Evolutionary conservation across 2,329 filamentous ascomycete species (phyloP), one percentile per base, ranked within the genome.

Genomic region (Fusarium fracticaudum): DNA sequence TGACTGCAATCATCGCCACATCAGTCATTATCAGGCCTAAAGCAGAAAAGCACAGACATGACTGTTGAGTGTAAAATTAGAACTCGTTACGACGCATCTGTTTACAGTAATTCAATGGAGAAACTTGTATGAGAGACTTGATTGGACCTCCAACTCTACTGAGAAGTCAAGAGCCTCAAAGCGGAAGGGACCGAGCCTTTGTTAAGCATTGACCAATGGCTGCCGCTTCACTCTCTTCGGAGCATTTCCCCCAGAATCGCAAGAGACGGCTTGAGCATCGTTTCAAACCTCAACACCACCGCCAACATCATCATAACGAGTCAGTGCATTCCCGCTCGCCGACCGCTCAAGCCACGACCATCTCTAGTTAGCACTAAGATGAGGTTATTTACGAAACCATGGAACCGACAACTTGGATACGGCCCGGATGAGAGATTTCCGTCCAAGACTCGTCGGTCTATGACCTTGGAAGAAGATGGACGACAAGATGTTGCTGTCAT

Each of bases 251-350:
- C 31, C n/a, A 55, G 51, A 43, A 41, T 45, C n/a, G 4, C n/a
- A 53, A 33, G 45, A 12, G 29, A 44, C 24, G 47, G 60, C 44
- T 51, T 11, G 22, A 35, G 33, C 61, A 53, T 51, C 33, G 31
- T 31, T 50, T 26, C 41, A 64, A 45, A 55, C 24, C 6, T 41
- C 24, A 68, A 64, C 41, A 48, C 41, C 38, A 63, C 54, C 45
- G 26, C 31, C 45, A 58, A 17, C 58, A 72, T 60, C 40, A 37
- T 26, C n/a, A 61, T 31, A 38, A 55, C 18, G 63, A 72, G 63
- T 72, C 67, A 69, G 45, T 44, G 38, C 64, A 74, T 74, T 75
- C 57, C 53, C 68, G 61, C 57, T 65, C 35, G 15, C 44, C 24
- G 62, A 10, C 38, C 24, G 31, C 33, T 45, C 35, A 45, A 63